A percentile compares a stretch with the other conserved stretches of the same genome.
Conservation (phyloP, 75 land plant species). For the Picea sitchensis region DNA sequence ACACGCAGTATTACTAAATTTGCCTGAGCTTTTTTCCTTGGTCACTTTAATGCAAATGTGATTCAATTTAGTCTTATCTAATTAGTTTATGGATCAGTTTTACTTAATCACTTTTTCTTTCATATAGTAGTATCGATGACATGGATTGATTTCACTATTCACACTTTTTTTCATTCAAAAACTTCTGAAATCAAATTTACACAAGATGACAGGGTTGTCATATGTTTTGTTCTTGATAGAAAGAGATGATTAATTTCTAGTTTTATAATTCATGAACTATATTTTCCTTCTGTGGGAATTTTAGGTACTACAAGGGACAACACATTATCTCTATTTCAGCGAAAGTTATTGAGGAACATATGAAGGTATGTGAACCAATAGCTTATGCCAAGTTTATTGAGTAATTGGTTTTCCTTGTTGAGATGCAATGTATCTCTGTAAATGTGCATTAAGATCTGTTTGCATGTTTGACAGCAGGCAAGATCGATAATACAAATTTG, state of each 20-base stretch:
- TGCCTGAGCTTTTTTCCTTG: neutral
- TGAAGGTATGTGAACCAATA: slow-evolving; percentile 25
- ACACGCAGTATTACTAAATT: neutral
- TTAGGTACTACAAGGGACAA: slow-evolving; percentile 55
- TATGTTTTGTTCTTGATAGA: neutral
- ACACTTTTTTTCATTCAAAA: neutral
- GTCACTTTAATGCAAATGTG: neutral
- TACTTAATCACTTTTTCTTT: neutral
- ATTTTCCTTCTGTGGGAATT: neutral
- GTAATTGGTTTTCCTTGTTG: neutral
- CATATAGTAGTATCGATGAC: neutral
- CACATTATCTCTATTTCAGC: slow-evolving; percentile 48
- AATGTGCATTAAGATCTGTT: neutral
- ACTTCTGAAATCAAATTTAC: neutral
- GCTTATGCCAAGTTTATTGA: neutral
- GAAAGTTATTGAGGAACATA: slow-evolving; percentile 41
- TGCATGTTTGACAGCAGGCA: neutral
- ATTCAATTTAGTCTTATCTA: neutral
- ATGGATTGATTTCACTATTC: neutral
- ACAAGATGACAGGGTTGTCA: neutral
- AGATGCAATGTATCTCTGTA: neutral
- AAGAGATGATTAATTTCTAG: neutral
- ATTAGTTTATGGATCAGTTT: neutral
- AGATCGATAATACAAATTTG: too few species aligned
- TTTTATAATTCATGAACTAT: neutral